Evolutionary conservation across 371 early-diverging fungal genomes (phyloP), one percentile per base, ranked within the genome.

Genomic region (Amoeboaphelidium occidentale): DNA sequence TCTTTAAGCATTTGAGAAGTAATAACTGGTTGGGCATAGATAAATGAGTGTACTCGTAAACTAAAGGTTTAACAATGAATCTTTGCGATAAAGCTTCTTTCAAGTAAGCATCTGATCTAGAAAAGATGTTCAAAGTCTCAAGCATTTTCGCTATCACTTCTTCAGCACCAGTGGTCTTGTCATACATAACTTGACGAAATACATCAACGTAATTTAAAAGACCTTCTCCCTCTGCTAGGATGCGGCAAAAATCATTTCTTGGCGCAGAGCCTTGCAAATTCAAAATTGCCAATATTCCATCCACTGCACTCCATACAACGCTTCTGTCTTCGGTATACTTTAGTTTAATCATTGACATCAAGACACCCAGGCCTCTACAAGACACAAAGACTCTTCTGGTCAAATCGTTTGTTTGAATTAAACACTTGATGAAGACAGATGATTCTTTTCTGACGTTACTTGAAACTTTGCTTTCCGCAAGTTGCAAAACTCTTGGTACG

Each of bases 331-430:
- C 57, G 6, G 46, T 13, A 47, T 72, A 72, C 46, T 66, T 64
- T 24, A 17, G 17, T 32, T 58, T 66, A 23, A 62, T 56, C 52
- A 72, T 44, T 49, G 70, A 61, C 2, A 68, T 65, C 21, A 74
- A 47, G 2, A 64, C 56, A 28, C 63, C 52, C 2, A 72, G 51
- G 0, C 71, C 72, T 1, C 69, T 57, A 49, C 74, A 74, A 0
- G 72, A 66, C 39, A 74, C 58, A 47, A 74, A 72, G 65, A 69
- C 68, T 46, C 67, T 69, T 3, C 70, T 54, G 14, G 68, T 63
- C 20, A 63, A 27, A 0, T 64, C 47, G 27, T 59, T 64, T 12
- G 63, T 60, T 41, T 62, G 55, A 46, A 71, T 69, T 23, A 68
- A 57, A 20, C 63, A 62, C 10, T 55, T 47, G 45, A 69, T 65